Percentiles rank a stretch among this genome's conserved stretches.
phyloP scores from a whole-genome alignment of 1,284 basidiomycete species.

The Cutaneotrichosporon sp. region DNA sequence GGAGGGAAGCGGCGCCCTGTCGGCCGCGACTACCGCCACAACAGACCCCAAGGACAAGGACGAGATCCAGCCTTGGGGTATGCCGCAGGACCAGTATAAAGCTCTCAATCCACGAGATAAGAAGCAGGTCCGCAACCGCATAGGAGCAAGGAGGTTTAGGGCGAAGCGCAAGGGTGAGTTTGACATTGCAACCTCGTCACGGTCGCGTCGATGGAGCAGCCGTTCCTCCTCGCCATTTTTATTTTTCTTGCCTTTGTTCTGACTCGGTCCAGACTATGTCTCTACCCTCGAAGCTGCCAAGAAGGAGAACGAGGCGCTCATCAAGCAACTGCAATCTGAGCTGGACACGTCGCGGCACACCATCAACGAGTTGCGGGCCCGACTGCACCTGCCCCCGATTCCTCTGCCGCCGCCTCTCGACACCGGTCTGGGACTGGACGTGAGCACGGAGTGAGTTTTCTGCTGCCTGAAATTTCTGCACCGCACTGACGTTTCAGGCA shows the following conservation, averaged over 20 bases:
- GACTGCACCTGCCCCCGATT: slow-evolving; percentile 27
- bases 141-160: slow-evolving; percentile 46
- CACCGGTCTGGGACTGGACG: slow-evolving; percentile 3
- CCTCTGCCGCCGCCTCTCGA: slow-evolving; percentile 13
- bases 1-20: slow-evolving; percentile 14
- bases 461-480: neutral
- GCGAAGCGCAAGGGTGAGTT: slow-evolving; percentile 50
- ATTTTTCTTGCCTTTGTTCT: slow-evolving; percentile 5
- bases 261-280: slow-evolving; percentile 20
- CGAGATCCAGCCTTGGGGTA: slow-evolving; percentile 46
- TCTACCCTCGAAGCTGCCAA: slow-evolving; percentile 20
- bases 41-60: slow-evolving; percentile 16
- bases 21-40: slow-evolving; percentile 1
- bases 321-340: slow-evolving; percentile 26
- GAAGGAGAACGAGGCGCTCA: slow-evolving; percentile 32
- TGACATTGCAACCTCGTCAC: neutral
- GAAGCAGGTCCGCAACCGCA: slow-evolving; percentile 49
- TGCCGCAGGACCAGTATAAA: slow-evolving; percentile 50
- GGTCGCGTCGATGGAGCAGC: neutral
- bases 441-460: slow-evolving; percentile 9
- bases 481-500: neutral
- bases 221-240: neutral
- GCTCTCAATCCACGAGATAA: slow-evolving; percentile 46
- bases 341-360: slow-evolving; percentile 31
- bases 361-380: slow-evolving; percentile 37